These are phyloP conservation scores for Cutaneotrichosporon sp. DNA, from an alignment of 1,284 basidiomycete species.

Conservation along the genomic window DNA sequence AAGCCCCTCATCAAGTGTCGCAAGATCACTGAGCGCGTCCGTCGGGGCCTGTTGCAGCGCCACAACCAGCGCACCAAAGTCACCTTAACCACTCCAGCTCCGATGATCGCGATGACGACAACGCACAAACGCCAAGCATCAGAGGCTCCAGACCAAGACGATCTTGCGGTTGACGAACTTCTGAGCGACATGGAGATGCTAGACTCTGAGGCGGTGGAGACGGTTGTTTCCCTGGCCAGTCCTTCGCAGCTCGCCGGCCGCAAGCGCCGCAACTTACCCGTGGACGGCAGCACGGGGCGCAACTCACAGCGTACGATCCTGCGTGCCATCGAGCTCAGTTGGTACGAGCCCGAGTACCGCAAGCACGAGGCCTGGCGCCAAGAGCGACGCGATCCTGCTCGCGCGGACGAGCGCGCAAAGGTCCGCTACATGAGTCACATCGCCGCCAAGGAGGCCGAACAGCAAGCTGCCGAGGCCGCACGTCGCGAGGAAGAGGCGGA, in stretches of 20 bases:
- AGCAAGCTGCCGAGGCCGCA: neutral
- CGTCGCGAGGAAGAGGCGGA: constrained; percentile 9
- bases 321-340: neutral
- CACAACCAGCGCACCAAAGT: constrained; percentile 2
- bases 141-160: neutral
- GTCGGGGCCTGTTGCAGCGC: constrained; percentile 2
- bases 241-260: neutral
- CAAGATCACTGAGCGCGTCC: constrained; percentile 4
- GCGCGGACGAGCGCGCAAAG: neutral
- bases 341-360: neutral
- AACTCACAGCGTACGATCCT: neutral
- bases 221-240: neutral
- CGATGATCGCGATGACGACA: neutral
- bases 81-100: neutral
- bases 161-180: constrained; percentile 12
- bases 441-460: neutral
- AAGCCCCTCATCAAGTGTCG: neutral
- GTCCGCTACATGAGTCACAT: neutral
- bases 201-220: constrained; percentile 15
- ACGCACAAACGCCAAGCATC: neutral
- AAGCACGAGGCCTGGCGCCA: neutral
- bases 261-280: neutral
- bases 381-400: neutral
- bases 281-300: neutral
- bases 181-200: constrained; percentile 17